Base-by-base conservation (phyloP, 1,284 basidiomycete genomes). In the Takashimella koratensis region DNA sequence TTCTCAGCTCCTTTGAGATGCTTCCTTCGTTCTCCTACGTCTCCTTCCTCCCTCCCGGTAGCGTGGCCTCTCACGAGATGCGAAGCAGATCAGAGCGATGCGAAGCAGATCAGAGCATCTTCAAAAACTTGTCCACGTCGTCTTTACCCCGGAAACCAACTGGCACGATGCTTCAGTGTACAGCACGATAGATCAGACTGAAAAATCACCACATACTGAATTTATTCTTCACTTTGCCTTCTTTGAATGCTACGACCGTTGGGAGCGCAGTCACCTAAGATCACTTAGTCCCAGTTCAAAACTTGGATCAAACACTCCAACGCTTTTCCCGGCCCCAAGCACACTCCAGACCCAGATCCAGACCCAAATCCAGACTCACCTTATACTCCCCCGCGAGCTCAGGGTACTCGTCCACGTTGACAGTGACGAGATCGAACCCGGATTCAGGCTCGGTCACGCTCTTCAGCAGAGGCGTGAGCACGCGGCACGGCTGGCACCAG, bases 401-500 rank as follows among this genome's bases (percentile, higher is more conserved):
- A 11, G 64, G 65, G 49, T 66, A 54, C 45, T 67, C 60, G 54
- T 76, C 75, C 3, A 76, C 73, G 45, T 76, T 64, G 20, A 76
- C 44, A 2, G 71, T 75, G 54, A 76, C 63, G 39, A 76, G 63
- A 55, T 75, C 74, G 47, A 51, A 68, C 1, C 47, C 58, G 23
- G 63, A 57, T 26, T 67, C 71, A 4, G 71, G 66, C 4, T 61
- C 65, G 0, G 73, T 72, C 16, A 71, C 61, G 20, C 57, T 53
- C 54, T 74, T 71, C 27, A 76, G 61, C 5, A 72, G 47, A 13
- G 75, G 75, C 10, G 68, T 68, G 47, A 76, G 68, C 16, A 76
- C 68, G 43, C 68, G 63, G 59, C 74, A 76, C 20, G 74, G 74
- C 53, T 73, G 70, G 57, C 74, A 76, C 74, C 74, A 76, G 45